Base-by-base conservation (phyloP, 2,329 filamentous ascomycete genomes). In the Raffaelea ambrosiae region DNA sequence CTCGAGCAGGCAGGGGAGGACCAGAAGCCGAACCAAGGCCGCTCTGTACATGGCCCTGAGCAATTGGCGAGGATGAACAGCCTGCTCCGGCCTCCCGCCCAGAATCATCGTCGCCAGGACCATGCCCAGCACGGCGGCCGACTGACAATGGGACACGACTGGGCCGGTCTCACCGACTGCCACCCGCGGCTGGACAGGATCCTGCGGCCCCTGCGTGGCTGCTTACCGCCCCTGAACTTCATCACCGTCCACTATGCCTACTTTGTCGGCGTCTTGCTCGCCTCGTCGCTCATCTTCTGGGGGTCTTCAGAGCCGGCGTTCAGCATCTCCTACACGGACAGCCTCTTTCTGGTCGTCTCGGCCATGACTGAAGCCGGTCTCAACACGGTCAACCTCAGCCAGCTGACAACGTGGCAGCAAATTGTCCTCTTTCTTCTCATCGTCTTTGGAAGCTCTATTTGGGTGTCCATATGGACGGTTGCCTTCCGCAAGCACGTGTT, bases 361-460 rank as follows among this genome's bases (percentile, higher is more conserved):
- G 81, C 82, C 40, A 84, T 86, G 73, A 84, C 81, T 2, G 70
- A 79, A 51, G 75, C 82, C 9, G 83, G 83, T 2, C 65, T 84
- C 29, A 83, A 64, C 55, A 84, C 81, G 9, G 76, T 81, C 54
- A 79, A 83, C 57, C 60, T 86, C 13, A 80, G 74, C 46, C 66
- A 72, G 43, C 64, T 86, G 58, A 84, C 80, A 35, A 80, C 76
- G 3, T 82, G 79, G 57, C 83, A 87, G 58, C 83, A 87, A 57
- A 63, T 74, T 19, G 61, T 84, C 13, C 68, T 86, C 5, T 84
- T 81, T 57, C 48, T 80, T 3, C 66, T 84, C 40, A 79, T 86
- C 49, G 66, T 85, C 26, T 60, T 83, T 8, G 83, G 83, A 3
- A 78, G 78, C 47, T 72, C 78, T 2, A 79, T 85, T 26, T 78